These are phyloP conservation scores for Colletotrichum somersetense DNA, from an alignment of 2,329 filamentous ascomycete genomes.

Conservation along the genomic window DNA sequence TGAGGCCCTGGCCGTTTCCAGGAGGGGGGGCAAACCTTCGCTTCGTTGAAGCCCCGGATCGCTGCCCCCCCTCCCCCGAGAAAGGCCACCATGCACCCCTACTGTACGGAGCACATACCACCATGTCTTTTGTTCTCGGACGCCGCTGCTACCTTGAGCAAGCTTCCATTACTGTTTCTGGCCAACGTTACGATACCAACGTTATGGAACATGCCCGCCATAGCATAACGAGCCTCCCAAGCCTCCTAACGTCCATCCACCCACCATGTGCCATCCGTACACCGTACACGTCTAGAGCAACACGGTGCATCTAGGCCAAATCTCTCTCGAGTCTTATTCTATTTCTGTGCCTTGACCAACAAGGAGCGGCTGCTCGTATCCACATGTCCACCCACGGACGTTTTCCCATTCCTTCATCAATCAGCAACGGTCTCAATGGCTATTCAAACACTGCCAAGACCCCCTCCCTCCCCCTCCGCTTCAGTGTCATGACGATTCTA, in stretches of 20 bases:
- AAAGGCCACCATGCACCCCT: not conserved
- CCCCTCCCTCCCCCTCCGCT: slow-evolving; percentile 2
- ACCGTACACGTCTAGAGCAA: not conserved
- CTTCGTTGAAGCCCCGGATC: slow-evolving; percentile 30
- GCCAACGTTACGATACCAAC: slow-evolving; percentile 31
- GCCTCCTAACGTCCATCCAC: not conserved
- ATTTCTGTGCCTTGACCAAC: slow-evolving; percentile 13
- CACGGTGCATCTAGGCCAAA: not conserved
- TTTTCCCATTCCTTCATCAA: slow-evolving; percentile 21
- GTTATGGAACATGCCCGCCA: slow-evolving; percentile 25
- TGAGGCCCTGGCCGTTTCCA: slow-evolving; percentile 26
- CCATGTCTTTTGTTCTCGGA: slow-evolving; percentile 26
- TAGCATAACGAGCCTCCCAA: slow-evolving; percentile 26
- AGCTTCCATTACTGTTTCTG: slow-evolving; percentile 33
- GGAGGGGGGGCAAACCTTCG: slow-evolving; percentile 28
- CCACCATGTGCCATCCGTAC: not conserved
- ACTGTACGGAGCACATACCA: not conserved
- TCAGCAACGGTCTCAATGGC: slow-evolving; percentile 34
- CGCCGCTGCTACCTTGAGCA: slow-evolving; percentile 27
- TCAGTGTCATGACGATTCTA: not conserved
- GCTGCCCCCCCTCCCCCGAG: not conserved
- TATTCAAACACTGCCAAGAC: slow-evolving; percentile 37
- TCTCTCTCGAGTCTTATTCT: slow-evolving; percentile 6
- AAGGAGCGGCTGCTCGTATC: not conserved
- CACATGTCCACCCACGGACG: slow-evolving; percentile 4